Conservation (phyloP, 2,329 filamentous ascomycete species). For the Fusarium sp. region DNA sequence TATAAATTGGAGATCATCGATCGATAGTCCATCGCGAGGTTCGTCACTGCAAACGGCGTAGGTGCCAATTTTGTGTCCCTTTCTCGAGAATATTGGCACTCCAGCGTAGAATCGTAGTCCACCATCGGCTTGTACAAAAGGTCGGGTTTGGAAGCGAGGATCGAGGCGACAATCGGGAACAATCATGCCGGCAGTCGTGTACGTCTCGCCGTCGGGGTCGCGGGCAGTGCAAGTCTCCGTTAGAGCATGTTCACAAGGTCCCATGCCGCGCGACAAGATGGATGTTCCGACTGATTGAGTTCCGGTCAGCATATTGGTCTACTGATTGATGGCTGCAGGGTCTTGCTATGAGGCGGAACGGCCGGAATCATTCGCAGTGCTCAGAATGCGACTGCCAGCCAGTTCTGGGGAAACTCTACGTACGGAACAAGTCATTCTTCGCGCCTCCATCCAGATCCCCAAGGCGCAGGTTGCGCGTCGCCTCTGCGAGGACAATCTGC, state of each 20-base stretch:
- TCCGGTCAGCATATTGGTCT: slow-evolving; percentile 4
- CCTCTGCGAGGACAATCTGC: slow-evolving; percentile 64
- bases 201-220: slow-evolving; percentile 38
- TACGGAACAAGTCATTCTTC: slow-evolving; percentile 49
- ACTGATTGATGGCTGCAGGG: not conserved
- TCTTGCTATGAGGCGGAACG: not conserved
- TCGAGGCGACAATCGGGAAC: slow-evolving; percentile 46
- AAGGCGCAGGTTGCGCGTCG: slow-evolving; percentile 57
- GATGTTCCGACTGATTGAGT: slow-evolving; percentile 37
- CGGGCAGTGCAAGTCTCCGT: slow-evolving; percentile 38
- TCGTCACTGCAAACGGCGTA: slow-evolving; percentile 69
- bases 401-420: slow-evolving; percentile 21
- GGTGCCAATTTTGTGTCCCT: slow-evolving; percentile 66
- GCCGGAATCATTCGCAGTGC: not conserved
- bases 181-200: slow-evolving; percentile 44
- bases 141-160: slow-evolving; percentile 45
- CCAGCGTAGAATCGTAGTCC: slow-evolving; percentile 52
- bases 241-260: slow-evolving; percentile 47
- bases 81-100: slow-evolving; percentile 68
- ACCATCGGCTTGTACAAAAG: slow-evolving; percentile 46
- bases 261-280: slow-evolving; percentile 45
- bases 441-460: slow-evolving; percentile 41
- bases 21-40: slow-evolving; percentile 61
- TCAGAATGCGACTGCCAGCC: not conserved
- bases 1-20: slow-evolving; percentile 63